A percentile compares a stretch with the other conserved stretches of the same genome.
Conservation (phyloP, 768 basidiomycete genomes). For the Suillus fuscotomentosus region DNA sequence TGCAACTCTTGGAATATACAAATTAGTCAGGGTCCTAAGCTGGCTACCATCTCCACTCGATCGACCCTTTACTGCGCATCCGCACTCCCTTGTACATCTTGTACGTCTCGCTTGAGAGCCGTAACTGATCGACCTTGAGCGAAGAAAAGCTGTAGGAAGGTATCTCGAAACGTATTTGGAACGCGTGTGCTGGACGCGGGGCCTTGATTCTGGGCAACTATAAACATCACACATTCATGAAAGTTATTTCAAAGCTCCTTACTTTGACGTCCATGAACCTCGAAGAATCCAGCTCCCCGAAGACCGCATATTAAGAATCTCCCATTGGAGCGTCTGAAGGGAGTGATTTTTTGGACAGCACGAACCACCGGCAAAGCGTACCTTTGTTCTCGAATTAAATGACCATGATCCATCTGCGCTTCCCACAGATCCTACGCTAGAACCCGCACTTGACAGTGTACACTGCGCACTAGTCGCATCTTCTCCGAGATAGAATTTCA, state of each 20-base stretch:
- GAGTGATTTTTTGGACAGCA: not conserved
- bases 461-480: slow-evolving; percentile 74
- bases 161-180: slow-evolving; percentile 72
- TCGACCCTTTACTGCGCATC: slow-evolving; percentile 39
- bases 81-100: slow-evolving; percentile 93
- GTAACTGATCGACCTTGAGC: slow-evolving; percentile 84
- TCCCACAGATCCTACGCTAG: slow-evolving; percentile 39
- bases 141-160: slow-evolving; percentile 72
- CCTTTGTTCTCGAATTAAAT: slow-evolving; percentile 70
- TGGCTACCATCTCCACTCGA: slow-evolving; percentile 34
- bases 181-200: slow-evolving; percentile 70
- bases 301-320: slow-evolving; percentile 63
- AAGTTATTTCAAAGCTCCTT: slow-evolving; percentile 21
- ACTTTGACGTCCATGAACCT: slow-evolving; percentile 76
- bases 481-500: slow-evolving; percentile 76
- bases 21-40: not conserved
- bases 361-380: slow-evolving; percentile 23
- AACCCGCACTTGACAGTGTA: slow-evolving; percentile 56
- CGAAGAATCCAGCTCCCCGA: slow-evolving; percentile 71
- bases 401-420: slow-evolving; percentile 68
- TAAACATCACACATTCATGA: slow-evolving; percentile 11
- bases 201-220: slow-evolving; percentile 35
- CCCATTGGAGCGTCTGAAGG: slow-evolving; percentile 74
- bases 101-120: slow-evolving; percentile 74
- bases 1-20: not conserved